Conservation (phyloP, 2,329 filamentous ascomycete species). For the Aspergillus luchuensis region DNA sequence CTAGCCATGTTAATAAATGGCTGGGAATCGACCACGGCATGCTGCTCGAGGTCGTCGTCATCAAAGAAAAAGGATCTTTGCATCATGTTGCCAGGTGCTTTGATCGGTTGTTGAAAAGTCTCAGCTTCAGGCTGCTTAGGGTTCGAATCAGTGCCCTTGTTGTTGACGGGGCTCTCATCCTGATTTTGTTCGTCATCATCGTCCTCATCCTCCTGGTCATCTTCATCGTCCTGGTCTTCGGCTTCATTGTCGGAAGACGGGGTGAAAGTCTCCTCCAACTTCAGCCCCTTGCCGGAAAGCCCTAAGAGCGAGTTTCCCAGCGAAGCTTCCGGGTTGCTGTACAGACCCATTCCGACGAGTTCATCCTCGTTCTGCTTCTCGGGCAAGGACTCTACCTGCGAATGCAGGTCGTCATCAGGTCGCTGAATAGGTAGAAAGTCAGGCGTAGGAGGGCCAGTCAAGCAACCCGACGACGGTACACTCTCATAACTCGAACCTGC, state of each 20-base stretch:
- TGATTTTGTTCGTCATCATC: slow-evolving; percentile 21
- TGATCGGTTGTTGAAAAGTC: slow-evolving; percentile 24
- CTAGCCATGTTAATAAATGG: slow-evolving; percentile 30
- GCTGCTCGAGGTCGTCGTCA: slow-evolving; percentile 30
- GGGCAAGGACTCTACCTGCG: slow-evolving; percentile 46
- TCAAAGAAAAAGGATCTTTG: slow-evolving; percentile 40
- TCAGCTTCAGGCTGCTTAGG: slow-evolving; percentile 17
- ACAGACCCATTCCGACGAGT: slow-evolving; percentile 79
- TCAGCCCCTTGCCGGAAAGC: slow-evolving; percentile 69
- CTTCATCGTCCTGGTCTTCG: slow-evolving; percentile 61
- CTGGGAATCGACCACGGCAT: slow-evolving; percentile 25
- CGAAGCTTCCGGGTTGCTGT: slow-evolving; percentile 67
- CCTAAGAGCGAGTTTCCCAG: slow-evolving; percentile 61
- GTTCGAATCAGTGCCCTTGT: slow-evolving; percentile 9
- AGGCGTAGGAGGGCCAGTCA: slow-evolving; percentile 41
- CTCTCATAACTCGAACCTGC: slow-evolving; percentile 37
- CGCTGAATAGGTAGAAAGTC: slow-evolving; percentile 42
- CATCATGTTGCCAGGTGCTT: slow-evolving; percentile 29
- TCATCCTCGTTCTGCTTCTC: slow-evolving; percentile 67
- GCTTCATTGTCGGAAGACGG: slow-evolving; percentile 64
- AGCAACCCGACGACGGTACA: slow-evolving; percentile 37
- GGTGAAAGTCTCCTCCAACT: slow-evolving; percentile 74
- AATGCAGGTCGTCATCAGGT: slow-evolving; percentile 29
- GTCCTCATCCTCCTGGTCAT: slow-evolving; percentile 49
- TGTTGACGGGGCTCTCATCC: slow-evolving; percentile 14